Conservation (phyloP, 495 filamentous ascomycete genomes). For the Filosporella fistucella region DNA sequence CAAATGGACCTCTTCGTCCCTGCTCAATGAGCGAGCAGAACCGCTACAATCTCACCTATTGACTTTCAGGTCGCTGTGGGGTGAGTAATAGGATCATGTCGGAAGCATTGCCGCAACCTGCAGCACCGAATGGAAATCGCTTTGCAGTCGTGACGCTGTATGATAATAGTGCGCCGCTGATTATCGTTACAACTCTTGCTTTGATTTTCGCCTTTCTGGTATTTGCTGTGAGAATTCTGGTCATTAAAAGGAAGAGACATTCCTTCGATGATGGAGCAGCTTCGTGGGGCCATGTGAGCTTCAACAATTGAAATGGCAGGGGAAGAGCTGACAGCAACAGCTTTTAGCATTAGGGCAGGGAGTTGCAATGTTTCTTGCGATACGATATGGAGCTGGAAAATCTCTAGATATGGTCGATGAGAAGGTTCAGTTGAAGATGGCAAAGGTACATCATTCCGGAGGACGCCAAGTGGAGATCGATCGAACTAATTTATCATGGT, state of each 20-base stretch:
- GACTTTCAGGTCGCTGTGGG: too few species aligned
- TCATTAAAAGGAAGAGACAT: conserved; percentile 7
- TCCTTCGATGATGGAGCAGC: conserved; percentile 3
- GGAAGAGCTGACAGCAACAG: neutral
- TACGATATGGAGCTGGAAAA: conserved; percentile 8
- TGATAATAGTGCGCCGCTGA: conserved; percentile 4
- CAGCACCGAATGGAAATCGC: conserved; percentile 12
- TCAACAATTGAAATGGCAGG: too few species aligned
- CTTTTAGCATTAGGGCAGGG: conserved; percentile 6
- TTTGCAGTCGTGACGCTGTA: neutral
- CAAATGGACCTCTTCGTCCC: too few species aligned
- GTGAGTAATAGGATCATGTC: too few species aligned
- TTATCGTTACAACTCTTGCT: conserved; percentile 9
- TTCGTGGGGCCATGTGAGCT: conserved; percentile 4
- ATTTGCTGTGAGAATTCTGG: conserved; percentile 5
- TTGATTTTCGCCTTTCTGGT: conserved; percentile 6
- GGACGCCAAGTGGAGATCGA: neutral
- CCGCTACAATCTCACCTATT: too few species aligned
- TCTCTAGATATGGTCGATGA: neutral
- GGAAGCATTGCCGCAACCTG: neutral
- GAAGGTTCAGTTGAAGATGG: neutral
- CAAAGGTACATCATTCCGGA: neutral
- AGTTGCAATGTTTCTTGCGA: conserved; percentile 4
- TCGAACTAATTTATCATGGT: neutral
- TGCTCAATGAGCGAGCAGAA: too few species aligned